Base-by-base conservation (phyloP, 192 early-diverging fungal species). In the Chytriomyces sp. region DNA sequence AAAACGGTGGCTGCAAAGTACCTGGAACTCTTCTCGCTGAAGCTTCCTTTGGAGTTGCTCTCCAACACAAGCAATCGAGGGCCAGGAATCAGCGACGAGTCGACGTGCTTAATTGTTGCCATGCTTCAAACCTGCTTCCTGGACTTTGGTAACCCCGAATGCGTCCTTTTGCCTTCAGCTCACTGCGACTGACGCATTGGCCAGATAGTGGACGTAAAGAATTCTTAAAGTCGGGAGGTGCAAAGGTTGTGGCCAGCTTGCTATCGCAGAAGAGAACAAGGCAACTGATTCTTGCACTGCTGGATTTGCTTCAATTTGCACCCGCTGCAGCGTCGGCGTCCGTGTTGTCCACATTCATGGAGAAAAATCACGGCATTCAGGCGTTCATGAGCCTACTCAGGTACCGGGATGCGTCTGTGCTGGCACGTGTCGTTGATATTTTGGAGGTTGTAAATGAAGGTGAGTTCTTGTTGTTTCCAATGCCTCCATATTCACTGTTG, bases 201-300 rank as follows among this genome's bases (percentile, higher is more conserved):
- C 35, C 35, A 64, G 62, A 64, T 13, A 5, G 6, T 5, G 62
- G 62, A 20, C 11, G 23, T 7, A 20, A 35, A 5, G 62, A 64
- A 24, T 64, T 64, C 18, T 28, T 13, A 11, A 64, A 64, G 35
- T 11, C 11, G 0, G 62, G 62, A 23, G 62, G 62, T 0, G 35
- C 35, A 35, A 64, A 64, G 28, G 23, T 64, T 35, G 23, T 64
- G 11, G 62, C 35, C 4, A 20, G 35, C 35, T 20, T 64, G 62
- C 11, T 64, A n/a, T 20, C 62, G 4, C 62, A 64, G 62, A 64
- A 64, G 35, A 64, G 35, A 24, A 59, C 11, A 10, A 28, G 24
- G 13, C 62, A 64, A 35, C 8, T 64, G 62, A 20, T 64, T 64
- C 23, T 64, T 64, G 35, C 62, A 4, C 62, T 64, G 9, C 24